These are phyloP conservation scores for Abelmoschus esculentus DNA, from an alignment of 345 rosid species.

Conservation along the genomic window DNA sequence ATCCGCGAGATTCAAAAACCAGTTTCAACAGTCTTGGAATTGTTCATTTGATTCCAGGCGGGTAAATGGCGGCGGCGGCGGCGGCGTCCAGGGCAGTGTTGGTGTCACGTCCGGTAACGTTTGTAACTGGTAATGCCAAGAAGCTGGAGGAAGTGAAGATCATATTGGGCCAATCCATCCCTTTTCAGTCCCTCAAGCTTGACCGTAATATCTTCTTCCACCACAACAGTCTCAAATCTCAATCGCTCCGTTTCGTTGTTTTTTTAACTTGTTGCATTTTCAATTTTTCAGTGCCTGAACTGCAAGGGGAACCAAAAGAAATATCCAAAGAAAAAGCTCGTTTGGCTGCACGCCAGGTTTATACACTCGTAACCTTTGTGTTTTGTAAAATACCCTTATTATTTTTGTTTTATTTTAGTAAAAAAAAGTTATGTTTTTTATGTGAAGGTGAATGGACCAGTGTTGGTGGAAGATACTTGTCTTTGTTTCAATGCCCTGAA, in stretches of 20 bases:
- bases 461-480: constrained; percentile 92
- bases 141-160: constrained; percentile 91
- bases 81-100: constrained; percentile 8
- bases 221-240: neutral
- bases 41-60: neutral
- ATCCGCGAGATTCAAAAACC: neutral
- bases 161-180: constrained; percentile 73
- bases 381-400: neutral
- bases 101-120: constrained; percentile 73
- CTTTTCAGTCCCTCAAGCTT: constrained; percentile 79
- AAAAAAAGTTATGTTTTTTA: neutral
- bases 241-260: neutral
- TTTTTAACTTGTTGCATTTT: neutral
- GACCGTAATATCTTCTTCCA: constrained; percentile 38
- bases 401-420: neutral
- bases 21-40: neutral
- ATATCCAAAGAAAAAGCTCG: constrained; percentile 93
- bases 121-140: constrained; percentile 91
- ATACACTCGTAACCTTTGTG: neutral
- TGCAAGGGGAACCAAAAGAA: constrained; percentile 89
- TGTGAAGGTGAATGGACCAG: constrained; percentile 79
- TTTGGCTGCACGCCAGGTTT: constrained; percentile 72
- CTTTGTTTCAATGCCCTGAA: constrained; percentile 86
- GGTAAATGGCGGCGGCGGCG: constrained; percentile 3
- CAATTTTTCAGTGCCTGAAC: constrained; percentile 55